Conservation (phyloP, 1,139 yeast species). For the Kodamaea sp. region DNA sequence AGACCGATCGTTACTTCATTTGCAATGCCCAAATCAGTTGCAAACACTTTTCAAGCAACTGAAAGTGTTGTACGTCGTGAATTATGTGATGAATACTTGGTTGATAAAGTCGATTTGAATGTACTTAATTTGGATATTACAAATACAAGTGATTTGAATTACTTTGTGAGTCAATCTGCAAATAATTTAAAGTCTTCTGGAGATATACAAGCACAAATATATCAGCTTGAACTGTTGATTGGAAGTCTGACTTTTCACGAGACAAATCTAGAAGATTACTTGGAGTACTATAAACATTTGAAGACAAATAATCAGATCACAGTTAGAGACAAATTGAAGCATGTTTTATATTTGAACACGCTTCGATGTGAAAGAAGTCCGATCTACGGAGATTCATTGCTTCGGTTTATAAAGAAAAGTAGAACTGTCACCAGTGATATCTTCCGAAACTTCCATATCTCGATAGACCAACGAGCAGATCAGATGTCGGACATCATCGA, state of each 20-base stretch:
- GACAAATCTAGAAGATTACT: slow-evolving; percentile 49
- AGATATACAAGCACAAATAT: slow-evolving; percentile 42
- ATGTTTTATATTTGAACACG: slow-evolving; percentile 59
- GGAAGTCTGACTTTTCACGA: slow-evolving; percentile 22
- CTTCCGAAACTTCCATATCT: slow-evolving; percentile 31
- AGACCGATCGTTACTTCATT: slow-evolving; percentile 91
- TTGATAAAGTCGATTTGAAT: slow-evolving; percentile 43
- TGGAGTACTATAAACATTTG: slow-evolving; percentile 57
- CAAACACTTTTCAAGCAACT: slow-evolving; percentile 44
- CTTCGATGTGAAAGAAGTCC: slow-evolving; percentile 59
- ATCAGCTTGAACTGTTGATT: slow-evolving; percentile 35
- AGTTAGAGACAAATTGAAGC: slow-evolving; percentile 50
- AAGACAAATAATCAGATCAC: slow-evolving; percentile 50
- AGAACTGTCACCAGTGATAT: slow-evolving; percentile 22
- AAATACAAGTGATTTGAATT: slow-evolving; percentile 42
- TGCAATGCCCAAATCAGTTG: slow-evolving; percentile 65
- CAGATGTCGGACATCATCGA: slow-evolving; percentile 54
- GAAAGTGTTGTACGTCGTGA: slow-evolving; percentile 44
- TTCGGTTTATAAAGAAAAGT: slow-evolving; percentile 22
- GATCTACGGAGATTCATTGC: slow-evolving; percentile 48
- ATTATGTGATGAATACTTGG: slow-evolving; percentile 21
- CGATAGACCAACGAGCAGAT: slow-evolving; percentile 42
- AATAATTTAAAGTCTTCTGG: slow-evolving; percentile 45
- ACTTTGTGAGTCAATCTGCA: slow-evolving; percentile 48
- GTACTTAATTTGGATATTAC: slow-evolving; percentile 62